A percentile compares a stretch with the other conserved stretches of the same genome.
Evolutionary conservation across 1,284 basidiomycete genomes (phyloP).

Genomic region (Cronartium quercuum): DNA sequence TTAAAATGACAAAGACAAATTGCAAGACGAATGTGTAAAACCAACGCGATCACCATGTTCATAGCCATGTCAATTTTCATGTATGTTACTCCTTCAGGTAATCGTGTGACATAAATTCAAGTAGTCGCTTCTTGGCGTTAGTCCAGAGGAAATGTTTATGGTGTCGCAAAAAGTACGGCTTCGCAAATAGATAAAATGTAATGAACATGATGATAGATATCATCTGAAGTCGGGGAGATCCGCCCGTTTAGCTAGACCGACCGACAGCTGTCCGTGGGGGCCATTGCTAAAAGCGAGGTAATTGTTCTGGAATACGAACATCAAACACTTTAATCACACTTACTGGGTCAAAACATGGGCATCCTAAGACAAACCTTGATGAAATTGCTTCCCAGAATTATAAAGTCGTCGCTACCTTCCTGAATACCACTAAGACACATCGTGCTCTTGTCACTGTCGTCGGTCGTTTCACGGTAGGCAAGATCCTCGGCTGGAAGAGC

Average conservation of each 20-base stretch:
- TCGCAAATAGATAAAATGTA: no score
- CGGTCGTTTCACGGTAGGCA: conserved; percentile 7
- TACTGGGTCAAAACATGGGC: background rate
- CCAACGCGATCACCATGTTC: no score
- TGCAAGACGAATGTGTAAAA: no score
- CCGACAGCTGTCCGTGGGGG: background rate
- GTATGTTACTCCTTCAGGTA: no score
- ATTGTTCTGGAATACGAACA: conserved; percentile 18
- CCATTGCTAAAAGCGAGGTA: conserved; percentile 20
- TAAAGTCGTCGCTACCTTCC: conserved; percentile 13
- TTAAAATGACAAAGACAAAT: no score
- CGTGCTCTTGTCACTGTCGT: background rate
- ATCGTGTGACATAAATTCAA: no score
- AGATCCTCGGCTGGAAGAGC: conserved; percentile 21
- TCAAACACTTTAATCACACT: no score
- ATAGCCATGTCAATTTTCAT: no score
- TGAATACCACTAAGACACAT: conserved; percentile 37
- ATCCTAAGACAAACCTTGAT: conserved; percentile 12
- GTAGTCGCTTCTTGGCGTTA: no score
- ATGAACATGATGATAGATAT: background rate
- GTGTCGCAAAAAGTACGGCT: no score
- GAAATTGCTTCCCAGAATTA: conserved; percentile 30
- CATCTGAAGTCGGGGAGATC: background rate
- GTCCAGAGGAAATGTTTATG: no score
- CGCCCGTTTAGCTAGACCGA: conserved; percentile 10